A percentile compares a stretch with the other conserved stretches of the same genome.
phyloP scores from a whole-genome alignment of 352 stramenopile species.

The Phytophthora pseudosyringae region DNA sequence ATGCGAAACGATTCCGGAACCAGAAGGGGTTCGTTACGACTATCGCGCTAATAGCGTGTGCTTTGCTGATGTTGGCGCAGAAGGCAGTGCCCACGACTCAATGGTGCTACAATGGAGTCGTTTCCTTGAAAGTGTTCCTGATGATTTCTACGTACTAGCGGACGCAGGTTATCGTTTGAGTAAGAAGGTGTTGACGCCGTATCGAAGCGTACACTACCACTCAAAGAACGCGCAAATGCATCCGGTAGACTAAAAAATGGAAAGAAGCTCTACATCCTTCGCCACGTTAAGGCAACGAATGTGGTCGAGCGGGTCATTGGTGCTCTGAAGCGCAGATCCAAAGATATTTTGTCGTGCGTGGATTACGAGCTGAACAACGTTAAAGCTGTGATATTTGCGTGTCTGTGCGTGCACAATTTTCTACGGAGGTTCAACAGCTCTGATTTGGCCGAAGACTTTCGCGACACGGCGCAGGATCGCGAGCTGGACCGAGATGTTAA shows the following conservation, averaged over 20 bases:
- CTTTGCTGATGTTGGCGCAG: slow-evolving; percentile 6
- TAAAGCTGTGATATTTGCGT: slow-evolving; percentile 12
- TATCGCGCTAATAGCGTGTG: slow-evolving; percentile 12
- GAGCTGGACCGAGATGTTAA: background rate
- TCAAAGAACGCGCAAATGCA: background rate
- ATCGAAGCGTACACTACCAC: slow-evolving; percentile 9
- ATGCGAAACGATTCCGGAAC: slow-evolving; percentile 14
- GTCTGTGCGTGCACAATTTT: slow-evolving; percentile 13
- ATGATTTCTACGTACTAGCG: slow-evolving; percentile 2
- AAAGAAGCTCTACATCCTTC: slow-evolving; percentile 9
- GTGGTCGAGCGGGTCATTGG: slow-evolving; percentile 13
- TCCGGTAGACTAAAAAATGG: background rate
- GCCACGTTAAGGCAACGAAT: slow-evolving; percentile 11
- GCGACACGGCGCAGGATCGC: background rate
- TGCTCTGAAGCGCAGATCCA: slow-evolving; percentile 7
- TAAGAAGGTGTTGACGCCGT: slow-evolving; percentile 14
- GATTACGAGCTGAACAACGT: slow-evolving; percentile 7
- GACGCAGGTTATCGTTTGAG: slow-evolving; percentile 16
- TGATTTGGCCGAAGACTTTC: slow-evolving; percentile 8
- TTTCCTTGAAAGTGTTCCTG: background rate
- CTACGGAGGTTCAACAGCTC: background rate
- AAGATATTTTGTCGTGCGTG: background rate
- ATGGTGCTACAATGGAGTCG: slow-evolving; percentile 21
- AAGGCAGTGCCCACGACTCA: slow-evolving; percentile 20
- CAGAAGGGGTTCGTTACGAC: slow-evolving; percentile 9